Base-by-base conservation (phyloP, 176 grass and related monocot species). In the Hordeum marinum region DNA sequence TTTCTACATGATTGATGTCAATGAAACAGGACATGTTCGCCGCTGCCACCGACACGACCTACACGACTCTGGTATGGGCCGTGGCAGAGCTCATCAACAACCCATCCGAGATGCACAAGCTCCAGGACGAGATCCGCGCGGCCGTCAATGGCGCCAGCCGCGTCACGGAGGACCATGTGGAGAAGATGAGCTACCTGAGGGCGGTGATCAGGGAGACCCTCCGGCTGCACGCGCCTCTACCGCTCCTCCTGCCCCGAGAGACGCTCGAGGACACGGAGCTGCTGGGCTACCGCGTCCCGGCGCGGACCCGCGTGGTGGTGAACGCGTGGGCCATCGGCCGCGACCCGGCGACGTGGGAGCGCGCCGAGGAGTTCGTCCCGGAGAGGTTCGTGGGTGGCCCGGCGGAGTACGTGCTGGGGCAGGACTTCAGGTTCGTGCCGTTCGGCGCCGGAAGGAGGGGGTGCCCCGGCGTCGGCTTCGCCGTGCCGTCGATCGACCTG, bases 401-500 rank as follows among this genome's bases (percentile, higher is more conserved):
- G 15, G 41, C 13, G 14, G 63, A 93, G n/a, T 76, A 76, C 61
- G 3, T 24, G 12, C 36, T 63, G n/a, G 79, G 85, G 3, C 70
- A 86, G 7, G 85, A 95, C 34, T 88, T 95, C 27, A 27, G 48
- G 84, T 88, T 83, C n/a, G 69, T 92, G 24, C 86, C 94, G 9
- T 96, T 96, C 41, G 91, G 94, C 9, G 68, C 60, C 0, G 94
- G 94, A 7, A 84, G 94, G 50, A 82, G 94, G 48, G 86, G 74
- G 13, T 95, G 94, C 6, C 88, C 90, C 0, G 93, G 80, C 14
- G 82, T 87, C 1, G 77, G 73, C 11, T 92, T 95, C 63, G 80
- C 86, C 9, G 17, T 12, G 11, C 20, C 85, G 0, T 92, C 48
- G 9, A 8, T 86, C 7, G 90, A 92, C 58, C 45, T 88, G 10